Conservation (phyloP, 2,329 filamentous ascomycete species). For the Alternaria tenuissima region DNA sequence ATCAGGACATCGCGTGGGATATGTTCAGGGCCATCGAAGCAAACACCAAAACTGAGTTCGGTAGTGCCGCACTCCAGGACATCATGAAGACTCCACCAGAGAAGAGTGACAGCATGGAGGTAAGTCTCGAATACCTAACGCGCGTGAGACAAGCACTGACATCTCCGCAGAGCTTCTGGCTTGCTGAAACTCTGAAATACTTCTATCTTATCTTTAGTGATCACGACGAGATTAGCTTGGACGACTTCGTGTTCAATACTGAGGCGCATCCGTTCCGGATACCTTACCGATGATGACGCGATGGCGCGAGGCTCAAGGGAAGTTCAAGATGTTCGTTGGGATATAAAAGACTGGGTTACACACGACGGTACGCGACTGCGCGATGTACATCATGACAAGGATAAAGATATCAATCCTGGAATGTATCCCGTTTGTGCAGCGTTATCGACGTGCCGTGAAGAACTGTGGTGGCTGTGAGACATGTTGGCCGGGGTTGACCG, state of each 20-base stretch:
- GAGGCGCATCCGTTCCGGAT: conserved; percentile 61
- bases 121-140: neutral
- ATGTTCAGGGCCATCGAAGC: conserved; percentile 57
- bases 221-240: conserved; percentile 69
- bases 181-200: conserved; percentile 91
- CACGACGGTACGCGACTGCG: neutral
- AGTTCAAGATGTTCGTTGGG: no score
- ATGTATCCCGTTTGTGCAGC: neutral
- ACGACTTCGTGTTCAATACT: conserved; percentile 71
- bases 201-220: conserved; percentile 83
- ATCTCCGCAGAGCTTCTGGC: conserved; percentile 77
- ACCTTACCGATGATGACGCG: neutral
- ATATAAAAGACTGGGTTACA: no score
- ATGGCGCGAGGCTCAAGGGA: no score
- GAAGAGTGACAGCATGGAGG: conserved; percentile 54
- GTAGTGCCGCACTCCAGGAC: conserved; percentile 56
- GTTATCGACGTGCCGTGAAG: neutral
- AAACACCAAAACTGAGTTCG: conserved; percentile 53
- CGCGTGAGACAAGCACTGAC: neutral
- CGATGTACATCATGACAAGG: neutral
- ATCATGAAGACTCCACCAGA: conserved; percentile 52
- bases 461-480: neutral
- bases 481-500: neutral
- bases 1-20: conserved; percentile 57
- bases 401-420: neutral